Base-by-base conservation (phyloP, 2,329 filamentous ascomycete genomes). In the Paracoccidioides lutzii region DNA sequence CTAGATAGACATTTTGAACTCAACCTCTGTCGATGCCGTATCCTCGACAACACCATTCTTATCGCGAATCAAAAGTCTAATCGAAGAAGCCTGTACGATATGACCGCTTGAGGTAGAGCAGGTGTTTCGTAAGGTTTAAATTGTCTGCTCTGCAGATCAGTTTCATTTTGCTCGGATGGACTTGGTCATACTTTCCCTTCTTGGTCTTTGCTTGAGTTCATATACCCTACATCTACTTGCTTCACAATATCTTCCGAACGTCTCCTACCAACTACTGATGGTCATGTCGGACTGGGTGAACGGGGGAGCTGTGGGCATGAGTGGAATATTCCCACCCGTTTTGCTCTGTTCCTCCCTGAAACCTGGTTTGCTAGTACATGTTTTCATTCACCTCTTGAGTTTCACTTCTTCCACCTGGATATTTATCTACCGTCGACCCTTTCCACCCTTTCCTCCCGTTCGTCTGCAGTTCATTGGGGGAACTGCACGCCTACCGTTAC, bases 1-100 rank as follows among this genome's bases (percentile, higher is more conserved):
- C 80, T 53, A 76, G 78, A 67, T 82, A 73, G 67, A 60, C 52
- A 48, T 4, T 8, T 3, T 32, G 14, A 9, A 22, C 2, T 59
- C 45, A 37, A 15, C 55, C 49, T 41, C 53, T 15, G 41, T 45
- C 44, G 38, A 55, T 49, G 30, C 53, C 43, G 4, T 32, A 32
- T 49, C 32, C 15, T 55, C 43, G 15, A 48, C 32, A 12, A n/a
- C 37, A 14, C 22, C 28, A 14, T 30, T 37, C 15, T 54, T 22
- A 38, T 41, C 14, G 42, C 33, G 43, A 48, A 30, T 22, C 12
- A 10, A 30, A 28, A 37, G 48, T 30, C 7, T 40, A 28, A 22
- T 30, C 22, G n/a, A 22, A 49, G 35, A 49, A 3, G 32, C 30
- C 52, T 44, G 41, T 44, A 35, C 40, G 52, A 45, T 53, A 45